Percentiles rank a stretch among this genome's conserved stretches.
Conservation (phyloP, 2,329 filamentous ascomycete genomes). For the Laburnicola sp. region DNA sequence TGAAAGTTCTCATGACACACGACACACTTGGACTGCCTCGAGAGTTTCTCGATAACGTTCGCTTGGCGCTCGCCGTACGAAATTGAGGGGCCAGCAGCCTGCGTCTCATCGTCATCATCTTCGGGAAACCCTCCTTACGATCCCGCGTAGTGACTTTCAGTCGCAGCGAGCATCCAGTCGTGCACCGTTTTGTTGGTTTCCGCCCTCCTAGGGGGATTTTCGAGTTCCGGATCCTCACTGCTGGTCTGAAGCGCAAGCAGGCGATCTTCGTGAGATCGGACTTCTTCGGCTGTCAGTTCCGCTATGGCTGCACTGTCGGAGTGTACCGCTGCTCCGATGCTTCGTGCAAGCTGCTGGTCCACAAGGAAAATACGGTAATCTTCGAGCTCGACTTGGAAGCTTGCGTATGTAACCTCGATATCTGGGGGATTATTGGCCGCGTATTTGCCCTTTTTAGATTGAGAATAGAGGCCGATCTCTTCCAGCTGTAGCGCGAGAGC, state of each 20-base stretch:
- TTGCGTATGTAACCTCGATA: constrained; percentile 20
- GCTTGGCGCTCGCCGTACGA: constrained; percentile 19
- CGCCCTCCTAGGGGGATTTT: constrained; percentile 9
- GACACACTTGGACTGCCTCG: constrained; percentile 15
- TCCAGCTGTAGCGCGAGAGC: constrained; percentile 33
- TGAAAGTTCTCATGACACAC: constrained; percentile 13
- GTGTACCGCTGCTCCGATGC: constrained; percentile 28
- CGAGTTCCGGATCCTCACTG: constrained; percentile 17
- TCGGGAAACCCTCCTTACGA: constrained; percentile 15
- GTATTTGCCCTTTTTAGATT: constrained; percentile 26
- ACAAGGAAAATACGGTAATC: constrained; percentile 16
- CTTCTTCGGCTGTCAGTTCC: constrained; percentile 13
- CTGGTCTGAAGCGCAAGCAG: constrained; percentile 17
- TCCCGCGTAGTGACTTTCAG: constrained; percentile 2
- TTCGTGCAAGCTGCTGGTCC: constrained; percentile 27
- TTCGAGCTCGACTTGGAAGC: constrained; percentile 22
- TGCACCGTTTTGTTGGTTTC: neutral
- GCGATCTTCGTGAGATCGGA: constrained; percentile 20
- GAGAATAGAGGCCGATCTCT: constrained; percentile 15
- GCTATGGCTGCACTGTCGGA: constrained; percentile 22
- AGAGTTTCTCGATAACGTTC: constrained; percentile 13
- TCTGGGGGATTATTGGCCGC: constrained; percentile 18
- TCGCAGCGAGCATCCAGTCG: constrained; percentile 7
- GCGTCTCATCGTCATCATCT: constrained; percentile 17
- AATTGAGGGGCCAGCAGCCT: constrained; percentile 22